Percentiles rank a stretch among this genome's conserved stretches.
Evolutionary conservation across 768 basidiomycete genomes (phyloP).

Genomic region (Lepiota brunneoincarnata): DNA sequence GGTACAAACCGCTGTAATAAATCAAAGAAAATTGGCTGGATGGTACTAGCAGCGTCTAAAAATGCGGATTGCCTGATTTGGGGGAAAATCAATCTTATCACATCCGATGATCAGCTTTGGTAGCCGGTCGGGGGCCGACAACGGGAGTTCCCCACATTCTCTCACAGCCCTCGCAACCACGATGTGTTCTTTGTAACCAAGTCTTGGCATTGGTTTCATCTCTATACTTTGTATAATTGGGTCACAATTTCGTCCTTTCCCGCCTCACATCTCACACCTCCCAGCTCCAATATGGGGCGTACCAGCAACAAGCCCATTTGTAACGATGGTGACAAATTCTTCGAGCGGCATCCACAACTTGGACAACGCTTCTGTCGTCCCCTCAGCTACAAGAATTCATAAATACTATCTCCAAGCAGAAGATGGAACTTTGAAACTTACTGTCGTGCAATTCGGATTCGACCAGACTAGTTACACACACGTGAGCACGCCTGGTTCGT

Average conservation of each 20-base stretch:
- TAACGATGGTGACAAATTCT: constrained; percentile 36
- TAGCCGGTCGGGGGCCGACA: no score
- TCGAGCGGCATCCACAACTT: constrained; percentile 55
- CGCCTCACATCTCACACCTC: constrained; percentile 20
- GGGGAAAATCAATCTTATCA: constrained; percentile 7
- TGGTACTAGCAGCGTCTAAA: neutral
- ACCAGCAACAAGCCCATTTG: constrained; percentile 27
- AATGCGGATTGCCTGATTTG: constrained; percentile 1
- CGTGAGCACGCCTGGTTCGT: neutral
- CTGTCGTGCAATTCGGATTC: constrained; percentile 64
- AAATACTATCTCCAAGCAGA: neutral
- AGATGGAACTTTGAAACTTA: constrained; percentile 23
- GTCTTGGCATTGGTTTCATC: no score
- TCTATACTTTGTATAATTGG: constrained; percentile 14
- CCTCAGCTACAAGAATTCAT: constrained; percentile 38
- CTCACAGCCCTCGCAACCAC: no score
- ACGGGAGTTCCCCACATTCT: no score
- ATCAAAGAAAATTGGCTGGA: neutral
- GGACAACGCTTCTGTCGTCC: constrained; percentile 42
- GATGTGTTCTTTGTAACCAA: no score
- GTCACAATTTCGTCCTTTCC: constrained; percentile 28
- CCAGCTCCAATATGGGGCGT: constrained; percentile 25
- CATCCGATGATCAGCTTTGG: neutral
- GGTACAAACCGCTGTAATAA: neutral
- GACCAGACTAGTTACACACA: constrained; percentile 37